Conservation (phyloP, 306 rosid genomes). For the Vigna radiata region DNA sequence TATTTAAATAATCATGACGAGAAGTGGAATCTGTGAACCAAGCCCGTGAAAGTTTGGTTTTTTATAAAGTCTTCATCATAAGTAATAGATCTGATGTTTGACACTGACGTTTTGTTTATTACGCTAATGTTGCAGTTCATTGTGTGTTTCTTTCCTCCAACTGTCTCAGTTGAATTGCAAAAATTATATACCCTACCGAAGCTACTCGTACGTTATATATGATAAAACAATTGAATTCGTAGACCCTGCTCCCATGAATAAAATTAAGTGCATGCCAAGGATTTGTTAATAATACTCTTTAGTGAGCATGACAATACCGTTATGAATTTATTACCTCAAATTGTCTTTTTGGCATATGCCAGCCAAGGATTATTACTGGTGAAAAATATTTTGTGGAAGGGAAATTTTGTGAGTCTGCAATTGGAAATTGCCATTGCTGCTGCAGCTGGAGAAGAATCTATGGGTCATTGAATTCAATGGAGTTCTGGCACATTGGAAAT, state of each 20-base stretch:
- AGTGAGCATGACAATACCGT: slow-evolving; percentile 45
- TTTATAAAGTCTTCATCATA: background rate
- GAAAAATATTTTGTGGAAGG: background rate
- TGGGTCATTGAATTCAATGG: background rate
- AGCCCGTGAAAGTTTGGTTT: slow-evolving; percentile 36
- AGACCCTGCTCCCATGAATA: slow-evolving; percentile 22
- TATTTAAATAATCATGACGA: slow-evolving; percentile 21
- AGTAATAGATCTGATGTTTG: slow-evolving; percentile 28
- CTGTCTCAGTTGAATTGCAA: slow-evolving; percentile 42
- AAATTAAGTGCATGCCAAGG: background rate
- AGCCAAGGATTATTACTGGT: slow-evolving; percentile 19
- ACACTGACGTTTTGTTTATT: slow-evolving; percentile 25
- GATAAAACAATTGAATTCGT: slow-evolving; percentile 28
- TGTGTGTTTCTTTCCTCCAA: slow-evolving; percentile 30
- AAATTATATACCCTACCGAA: slow-evolving; percentile 24
- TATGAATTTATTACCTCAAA: slow-evolving; percentile 44
- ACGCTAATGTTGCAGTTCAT: slow-evolving; percentile 43
- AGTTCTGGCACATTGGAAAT: slow-evolving; percentile 31
- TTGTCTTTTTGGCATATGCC: slow-evolving; percentile 32
- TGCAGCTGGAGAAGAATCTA: background rate
- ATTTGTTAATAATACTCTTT: slow-evolving; percentile 31
- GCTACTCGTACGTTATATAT: slow-evolving; percentile 14
- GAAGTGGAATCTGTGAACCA: slow-evolving; percentile 20
- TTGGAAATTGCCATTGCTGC: slow-evolving; percentile 9
- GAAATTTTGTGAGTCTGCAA: background rate